A percentile compares a stretch with the other conserved stretches of the same genome.
phyloP scores from a whole-genome alignment of 2,329 filamentous ascomycete species.

The Microsporum audouinii region DNA sequence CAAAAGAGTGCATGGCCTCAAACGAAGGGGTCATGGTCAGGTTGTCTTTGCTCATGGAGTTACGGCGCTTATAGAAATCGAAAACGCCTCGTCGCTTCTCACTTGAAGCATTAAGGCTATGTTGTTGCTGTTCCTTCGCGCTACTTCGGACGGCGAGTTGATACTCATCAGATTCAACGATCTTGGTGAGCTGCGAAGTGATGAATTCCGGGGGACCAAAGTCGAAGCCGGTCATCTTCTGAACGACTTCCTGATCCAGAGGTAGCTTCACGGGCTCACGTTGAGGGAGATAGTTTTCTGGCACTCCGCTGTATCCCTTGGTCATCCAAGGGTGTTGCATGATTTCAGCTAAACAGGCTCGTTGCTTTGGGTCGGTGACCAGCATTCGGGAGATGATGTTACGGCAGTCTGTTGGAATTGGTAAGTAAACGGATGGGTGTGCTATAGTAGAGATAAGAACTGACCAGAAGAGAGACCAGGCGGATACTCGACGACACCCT shows the following conservation, averaged over 20 bases:
- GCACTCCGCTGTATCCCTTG: constrained; percentile 75
- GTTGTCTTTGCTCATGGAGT: constrained; percentile 82
- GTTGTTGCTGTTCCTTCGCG: constrained; percentile 55
- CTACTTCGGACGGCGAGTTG: constrained; percentile 66
- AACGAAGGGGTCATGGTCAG: constrained; percentile 62
- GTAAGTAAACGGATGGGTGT: constrained; percentile 26
- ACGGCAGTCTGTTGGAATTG: constrained; percentile 60
- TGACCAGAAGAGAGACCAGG: constrained; percentile 81
- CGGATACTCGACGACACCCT: constrained; percentile 88
- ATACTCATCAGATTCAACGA: constrained; percentile 91
- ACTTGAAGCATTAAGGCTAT: constrained; percentile 45
- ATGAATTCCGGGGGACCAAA: constrained; percentile 84
- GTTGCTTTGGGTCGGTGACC: constrained; percentile 79
- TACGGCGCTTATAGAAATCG: constrained; percentile 92
- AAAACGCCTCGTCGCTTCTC: constrained; percentile 87
- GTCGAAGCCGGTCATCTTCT: constrained; percentile 96
- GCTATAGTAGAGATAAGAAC: constrained; percentile 22
- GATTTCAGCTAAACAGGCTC: constrained; percentile 80
- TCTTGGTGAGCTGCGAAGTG: constrained; percentile 63
- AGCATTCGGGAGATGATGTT: constrained; percentile 90
- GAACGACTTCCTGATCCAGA: constrained; percentile 69
- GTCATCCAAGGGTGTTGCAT: constrained; percentile 93
- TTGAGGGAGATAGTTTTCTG: constrained; percentile 75
- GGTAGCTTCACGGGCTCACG: constrained; percentile 79
- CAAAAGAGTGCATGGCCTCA: constrained; percentile 70